Conservation (phyloP, 768 basidiomycete species). For the Termitomyces sp. region DNA sequence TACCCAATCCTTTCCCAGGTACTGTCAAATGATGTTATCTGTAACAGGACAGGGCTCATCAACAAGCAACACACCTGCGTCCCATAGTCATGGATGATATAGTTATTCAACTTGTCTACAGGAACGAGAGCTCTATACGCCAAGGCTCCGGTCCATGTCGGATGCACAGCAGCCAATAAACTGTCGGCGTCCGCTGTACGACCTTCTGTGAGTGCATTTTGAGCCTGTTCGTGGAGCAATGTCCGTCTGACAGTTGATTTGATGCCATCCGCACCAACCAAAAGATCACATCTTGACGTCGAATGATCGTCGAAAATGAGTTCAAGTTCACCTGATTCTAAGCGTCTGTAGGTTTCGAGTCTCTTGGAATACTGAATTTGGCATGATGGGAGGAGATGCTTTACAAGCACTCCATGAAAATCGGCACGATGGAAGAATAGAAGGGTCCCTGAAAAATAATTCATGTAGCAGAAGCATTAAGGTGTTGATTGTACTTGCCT, state of each 20-base stretch:
- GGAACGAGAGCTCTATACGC: conserved; percentile 34
- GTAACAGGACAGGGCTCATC: not conserved
- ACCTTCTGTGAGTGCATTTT: conserved; percentile 8
- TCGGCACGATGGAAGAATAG: conserved; percentile 49
- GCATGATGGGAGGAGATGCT: conserved; percentile 33
- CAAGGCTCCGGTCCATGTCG: conserved; percentile 40
- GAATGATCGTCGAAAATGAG: conserved; percentile 45
- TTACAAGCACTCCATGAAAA: conserved; percentile 44
- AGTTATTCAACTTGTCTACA: conserved; percentile 25
- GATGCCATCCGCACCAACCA: conserved; percentile 40
- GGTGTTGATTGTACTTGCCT: conserved; percentile 17
- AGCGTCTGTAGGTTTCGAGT: conserved; percentile 38
- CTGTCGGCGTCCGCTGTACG: conserved; percentile 6
- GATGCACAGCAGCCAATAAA: conserved; percentile 22
- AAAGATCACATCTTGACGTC: conserved; percentile 45
- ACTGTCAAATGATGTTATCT: conserved; percentile 18
- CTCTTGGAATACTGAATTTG: conserved; percentile 40
- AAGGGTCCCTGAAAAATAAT: conserved; percentile 19
- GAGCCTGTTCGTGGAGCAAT: conserved; percentile 20
- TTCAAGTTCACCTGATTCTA: conserved; percentile 19
- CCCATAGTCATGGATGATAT: conserved; percentile 8
- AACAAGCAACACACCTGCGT: conserved; percentile 21
- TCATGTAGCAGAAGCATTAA: not conserved
- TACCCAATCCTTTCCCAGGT: conserved; percentile 32
- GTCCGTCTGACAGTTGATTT: conserved; percentile 32